Evolutionary conservation across 2,329 filamentous ascomycete genomes (phyloP).

Genomic region (Neophaeococcomyces aloes): DNA sequence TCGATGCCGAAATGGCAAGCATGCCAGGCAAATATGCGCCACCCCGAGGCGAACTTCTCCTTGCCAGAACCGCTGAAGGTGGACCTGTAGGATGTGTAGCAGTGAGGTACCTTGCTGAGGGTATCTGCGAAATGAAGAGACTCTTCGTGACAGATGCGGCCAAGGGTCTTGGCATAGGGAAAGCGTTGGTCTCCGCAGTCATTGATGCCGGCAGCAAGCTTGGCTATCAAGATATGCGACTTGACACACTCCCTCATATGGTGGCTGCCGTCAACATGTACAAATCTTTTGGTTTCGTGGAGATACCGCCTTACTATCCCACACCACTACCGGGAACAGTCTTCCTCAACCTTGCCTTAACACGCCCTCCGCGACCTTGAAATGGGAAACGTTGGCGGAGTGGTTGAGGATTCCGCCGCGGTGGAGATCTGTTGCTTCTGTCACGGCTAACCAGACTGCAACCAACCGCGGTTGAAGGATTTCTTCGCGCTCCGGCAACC

Average conservation of each 20-base stretch:
- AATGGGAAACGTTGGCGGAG: background rate
- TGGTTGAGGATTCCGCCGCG: no score
- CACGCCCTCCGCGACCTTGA: background rate
- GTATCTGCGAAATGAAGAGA: constrained; percentile 47
- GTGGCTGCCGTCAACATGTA: constrained; percentile 41
- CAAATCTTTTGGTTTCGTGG: constrained; percentile 40
- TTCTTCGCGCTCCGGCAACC: background rate
- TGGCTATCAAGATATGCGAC: constrained; percentile 43
- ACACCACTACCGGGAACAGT: constrained; percentile 44
- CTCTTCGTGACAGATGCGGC: constrained; percentile 42
- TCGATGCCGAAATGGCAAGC: constrained; percentile 40
- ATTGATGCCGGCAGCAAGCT: constrained; percentile 36
- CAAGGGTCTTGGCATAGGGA: constrained; percentile 42
- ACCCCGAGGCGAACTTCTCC: constrained; percentile 38
- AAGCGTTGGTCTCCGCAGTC: constrained; percentile 36
- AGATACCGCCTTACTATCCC: constrained; percentile 45
- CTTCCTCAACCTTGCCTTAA: constrained; percentile 36
- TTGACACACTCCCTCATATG: constrained; percentile 49
- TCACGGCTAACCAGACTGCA: no score
- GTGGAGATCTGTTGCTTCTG: no score
- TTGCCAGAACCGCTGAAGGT: constrained; percentile 30
- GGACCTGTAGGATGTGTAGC: constrained; percentile 16
- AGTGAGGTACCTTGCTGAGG: constrained; percentile 9
- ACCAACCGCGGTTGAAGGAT: background rate
- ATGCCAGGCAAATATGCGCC: constrained; percentile 46